Evolutionary conservation across 495 filamentous ascomycete genomes (phyloP).

Genomic region (Glonium stellatum): DNA sequence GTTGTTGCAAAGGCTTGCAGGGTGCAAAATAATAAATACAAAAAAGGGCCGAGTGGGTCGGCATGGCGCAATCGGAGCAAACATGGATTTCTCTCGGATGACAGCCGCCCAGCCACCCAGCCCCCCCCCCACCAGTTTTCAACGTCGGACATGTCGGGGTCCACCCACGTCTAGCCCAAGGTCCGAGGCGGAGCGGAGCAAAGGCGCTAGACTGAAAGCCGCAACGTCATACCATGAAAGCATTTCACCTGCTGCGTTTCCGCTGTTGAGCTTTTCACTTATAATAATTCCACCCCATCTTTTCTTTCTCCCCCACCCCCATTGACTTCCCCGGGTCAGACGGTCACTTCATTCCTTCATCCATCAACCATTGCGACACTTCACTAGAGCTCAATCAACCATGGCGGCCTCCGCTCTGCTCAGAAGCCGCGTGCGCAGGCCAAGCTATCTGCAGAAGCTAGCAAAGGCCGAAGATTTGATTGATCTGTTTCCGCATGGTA

Average conservation of each 20-base stretch:
- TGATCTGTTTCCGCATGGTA: conserved; percentile 69
- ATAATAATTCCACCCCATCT: background rate
- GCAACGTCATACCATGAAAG: no score
- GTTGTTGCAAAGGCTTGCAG: no score
- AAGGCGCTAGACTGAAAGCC: background rate
- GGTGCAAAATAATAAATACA: no score
- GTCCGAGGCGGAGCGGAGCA: background rate
- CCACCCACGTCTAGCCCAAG: background rate
- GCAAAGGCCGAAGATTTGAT: conserved; percentile 73
- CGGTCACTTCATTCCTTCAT: background rate
- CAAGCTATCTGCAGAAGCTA: conserved; percentile 73
- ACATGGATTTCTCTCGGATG: no score
- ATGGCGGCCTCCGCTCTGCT: conserved; percentile 62
- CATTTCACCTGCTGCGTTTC: no score
- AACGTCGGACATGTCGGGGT: background rate
- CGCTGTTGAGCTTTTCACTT: no score
- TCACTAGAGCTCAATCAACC: background rate
- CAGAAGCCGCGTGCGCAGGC: conserved; percentile 65
- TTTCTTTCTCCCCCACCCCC: background rate
- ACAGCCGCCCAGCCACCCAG: no score
- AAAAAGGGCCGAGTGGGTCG: no score
- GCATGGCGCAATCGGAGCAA: no score
- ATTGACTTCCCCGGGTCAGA: background rate
- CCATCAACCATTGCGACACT: background rate
- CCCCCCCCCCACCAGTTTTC: no score